Percentiles rank a stretch among this genome's conserved stretches.
These are phyloP conservation scores for Penicillium sp. DNA, from an alignment of 2,329 filamentous ascomycete species.

Conservation along the genomic window DNA sequence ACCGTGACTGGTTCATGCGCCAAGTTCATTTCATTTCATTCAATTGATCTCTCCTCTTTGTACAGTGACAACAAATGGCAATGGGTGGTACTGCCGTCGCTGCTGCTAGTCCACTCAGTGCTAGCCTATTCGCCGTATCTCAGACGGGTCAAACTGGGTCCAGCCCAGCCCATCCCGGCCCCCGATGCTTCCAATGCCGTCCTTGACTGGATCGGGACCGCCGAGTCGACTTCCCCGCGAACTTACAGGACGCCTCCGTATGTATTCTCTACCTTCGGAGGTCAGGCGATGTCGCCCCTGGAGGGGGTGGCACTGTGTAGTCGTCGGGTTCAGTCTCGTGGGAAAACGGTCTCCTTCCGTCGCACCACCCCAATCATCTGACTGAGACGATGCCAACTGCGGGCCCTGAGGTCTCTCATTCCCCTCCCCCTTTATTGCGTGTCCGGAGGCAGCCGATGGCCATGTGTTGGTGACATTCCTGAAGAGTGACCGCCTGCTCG, in stretches of 20 bases:
- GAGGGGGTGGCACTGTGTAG: constrained; percentile 5
- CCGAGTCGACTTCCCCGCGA: constrained; percentile 21
- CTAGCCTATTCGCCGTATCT: not conserved
- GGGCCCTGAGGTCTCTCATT: not conserved
- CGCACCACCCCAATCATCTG: constrained; percentile 9
- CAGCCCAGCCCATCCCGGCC: constrained; percentile 17
- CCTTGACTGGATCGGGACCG: constrained; percentile 20
- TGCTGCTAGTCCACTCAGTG: too few species aligned
- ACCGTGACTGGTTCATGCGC: too few species aligned
- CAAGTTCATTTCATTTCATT: not conserved
- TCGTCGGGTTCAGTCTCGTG: constrained; percentile 15
- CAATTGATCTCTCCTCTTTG: not conserved
- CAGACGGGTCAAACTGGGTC: constrained; percentile 8
- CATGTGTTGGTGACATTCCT: constrained; percentile 28
- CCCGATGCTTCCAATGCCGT: constrained; percentile 12
- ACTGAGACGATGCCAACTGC: constrained; percentile 9
- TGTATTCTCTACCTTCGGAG: not conserved
- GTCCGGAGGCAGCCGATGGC: constrained; percentile 42
- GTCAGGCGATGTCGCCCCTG: constrained; percentile 28
- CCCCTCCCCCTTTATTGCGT: constrained; percentile 33
- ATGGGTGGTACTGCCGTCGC: too few species aligned
- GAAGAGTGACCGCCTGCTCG: constrained; percentile 31
- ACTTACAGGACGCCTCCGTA: constrained; percentile 8
- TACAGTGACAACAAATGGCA: too few species aligned
- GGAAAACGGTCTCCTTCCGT: constrained; percentile 12